Evolutionary conservation across 2,329 filamentous ascomycete species (phyloP), one percentile per base, ranked within the genome.

Genomic region (Thermoascus crustaceus): DNA sequence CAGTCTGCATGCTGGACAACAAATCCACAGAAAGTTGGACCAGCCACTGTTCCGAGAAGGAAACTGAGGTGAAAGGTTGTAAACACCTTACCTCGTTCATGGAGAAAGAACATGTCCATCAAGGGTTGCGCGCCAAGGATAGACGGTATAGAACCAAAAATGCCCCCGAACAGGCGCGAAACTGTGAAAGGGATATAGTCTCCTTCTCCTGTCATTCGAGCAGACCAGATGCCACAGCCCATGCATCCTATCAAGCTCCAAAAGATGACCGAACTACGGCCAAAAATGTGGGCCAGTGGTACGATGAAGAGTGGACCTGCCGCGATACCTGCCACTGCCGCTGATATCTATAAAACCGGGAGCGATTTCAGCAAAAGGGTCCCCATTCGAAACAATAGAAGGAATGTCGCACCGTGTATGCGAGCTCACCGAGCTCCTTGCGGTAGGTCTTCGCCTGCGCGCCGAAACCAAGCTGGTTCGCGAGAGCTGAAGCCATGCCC

Each of bases 71-170:
- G 53, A 18, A 63, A 52, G 17, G 53, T 44, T 1, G 55, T 60
- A 32, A 66, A 65, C 5, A 59, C 60, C 21, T 57, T 48, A 5
- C 63, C 63, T 11, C 63, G 57, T 41, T 66, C 58, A 34, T 67
- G 63, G 20, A 67, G 44, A 44, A 66, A 67, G 44, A 65, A 67
- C 34, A 64, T 25, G 33, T 67, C 63, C n/a, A 61, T 57, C 14
- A 68, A 55, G 21, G 61, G 56, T 23, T 60, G 47, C 13, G 60
- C 54, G 11, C 63, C 63, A 27, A 68, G 50, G 19, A 63, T 48
- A 34, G 57, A 52, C 23, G 60, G 52, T 8, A 63, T 47, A 8
- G 55, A 54, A 14, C 66, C 64, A 33, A 62, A 63, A 41, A 65
- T 54, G n/a, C 62, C 60, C 0, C 55, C 46, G 37, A 65, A 54